These are phyloP conservation scores for Phytopythium chamaehyphon DNA, from an alignment of 352 stramenopile genomes.

Conservation along the genomic window DNA sequence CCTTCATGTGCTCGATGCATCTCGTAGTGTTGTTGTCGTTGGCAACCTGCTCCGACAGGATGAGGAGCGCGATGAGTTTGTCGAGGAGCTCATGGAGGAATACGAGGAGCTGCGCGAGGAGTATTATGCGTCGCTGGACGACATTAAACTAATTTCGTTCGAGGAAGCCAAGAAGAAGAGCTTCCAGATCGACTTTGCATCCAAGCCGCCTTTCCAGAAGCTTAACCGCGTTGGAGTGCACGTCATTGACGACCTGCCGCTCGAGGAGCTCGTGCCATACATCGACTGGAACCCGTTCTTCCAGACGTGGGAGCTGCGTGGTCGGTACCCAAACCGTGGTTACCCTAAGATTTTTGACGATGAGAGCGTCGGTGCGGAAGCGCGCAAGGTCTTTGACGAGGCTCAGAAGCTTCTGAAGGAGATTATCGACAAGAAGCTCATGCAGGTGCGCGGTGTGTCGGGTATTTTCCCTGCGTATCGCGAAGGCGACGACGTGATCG, in stretches of 20 bases:
- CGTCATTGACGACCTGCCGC: constrained; percentile 81
- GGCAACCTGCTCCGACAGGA: constrained; percentile 87
- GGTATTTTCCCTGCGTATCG: constrained; percentile 95
- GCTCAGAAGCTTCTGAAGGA: constrained; percentile 92
- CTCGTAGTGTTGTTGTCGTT: constrained; percentile 93
- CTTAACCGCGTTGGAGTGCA: constrained; percentile 84
- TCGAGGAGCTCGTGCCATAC: constrained; percentile 92
- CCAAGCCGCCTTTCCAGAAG: constrained; percentile 75
- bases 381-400: constrained; percentile 97
- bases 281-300: constrained; percentile 99
- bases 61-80: constrained; percentile 91
- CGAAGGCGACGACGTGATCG: constrained; percentile 92
- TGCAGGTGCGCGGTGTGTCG: constrained; percentile 90
- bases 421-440: constrained; percentile 91
- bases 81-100: constrained; percentile 92
- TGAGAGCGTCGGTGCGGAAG: constrained; percentile 91
- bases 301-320: constrained; percentile 97
- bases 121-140: constrained; percentile 76
- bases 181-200: constrained; percentile 90
- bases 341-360: constrained; percentile 99
- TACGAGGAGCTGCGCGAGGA: constrained; percentile 91
- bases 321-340: constrained; percentile 96
- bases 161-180: constrained; percentile 56
- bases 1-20: constrained; percentile 98
- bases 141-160: constrained; percentile 65